phyloP scores from a whole-genome alignment of 805 yeast species.

The Schizosaccharomyces japonicus region DNA sequence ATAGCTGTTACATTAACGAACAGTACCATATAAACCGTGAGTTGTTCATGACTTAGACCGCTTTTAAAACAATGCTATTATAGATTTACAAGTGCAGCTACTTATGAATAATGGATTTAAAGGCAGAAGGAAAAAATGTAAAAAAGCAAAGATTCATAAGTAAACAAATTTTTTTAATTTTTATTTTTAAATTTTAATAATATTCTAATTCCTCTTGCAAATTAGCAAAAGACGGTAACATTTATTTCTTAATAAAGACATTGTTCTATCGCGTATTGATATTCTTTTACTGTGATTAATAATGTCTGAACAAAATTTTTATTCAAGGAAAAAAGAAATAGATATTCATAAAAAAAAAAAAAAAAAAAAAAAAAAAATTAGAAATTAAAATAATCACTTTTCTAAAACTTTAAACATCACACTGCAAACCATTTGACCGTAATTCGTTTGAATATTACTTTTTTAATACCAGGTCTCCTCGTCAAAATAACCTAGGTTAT shows the following conservation, averaged over 20 bases:
- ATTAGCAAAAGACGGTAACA: not conserved
- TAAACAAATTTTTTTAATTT: not conserved
- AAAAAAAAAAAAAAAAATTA: not conserved
- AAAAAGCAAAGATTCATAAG: no score
- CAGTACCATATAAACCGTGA: not conserved
- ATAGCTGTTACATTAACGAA: not conserved
- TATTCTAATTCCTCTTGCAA: not conserved
- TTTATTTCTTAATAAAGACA: not conserved
- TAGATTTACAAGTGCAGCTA: not conserved
- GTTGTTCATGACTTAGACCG: not conserved
- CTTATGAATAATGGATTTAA: no score
- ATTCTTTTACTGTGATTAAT: not conserved
- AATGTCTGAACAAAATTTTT: not conserved
- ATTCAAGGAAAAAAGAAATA: not conserved
- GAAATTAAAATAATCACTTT: not conserved
- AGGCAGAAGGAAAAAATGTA: no score
- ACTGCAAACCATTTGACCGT: not conserved
- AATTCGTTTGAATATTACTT: not conserved
- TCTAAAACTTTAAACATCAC: not conserved
- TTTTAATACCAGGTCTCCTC: no score
- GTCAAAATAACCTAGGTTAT: no score
- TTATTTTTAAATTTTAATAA: not conserved
- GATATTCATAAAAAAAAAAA: not conserved
- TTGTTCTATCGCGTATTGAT: not conserved
- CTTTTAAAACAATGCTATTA: not conserved